Evolutionary conservation across 2,329 filamentous ascomycete genomes (phyloP), one percentile per base, ranked within the genome.

Genomic region (Monosporascus sp.): DNA sequence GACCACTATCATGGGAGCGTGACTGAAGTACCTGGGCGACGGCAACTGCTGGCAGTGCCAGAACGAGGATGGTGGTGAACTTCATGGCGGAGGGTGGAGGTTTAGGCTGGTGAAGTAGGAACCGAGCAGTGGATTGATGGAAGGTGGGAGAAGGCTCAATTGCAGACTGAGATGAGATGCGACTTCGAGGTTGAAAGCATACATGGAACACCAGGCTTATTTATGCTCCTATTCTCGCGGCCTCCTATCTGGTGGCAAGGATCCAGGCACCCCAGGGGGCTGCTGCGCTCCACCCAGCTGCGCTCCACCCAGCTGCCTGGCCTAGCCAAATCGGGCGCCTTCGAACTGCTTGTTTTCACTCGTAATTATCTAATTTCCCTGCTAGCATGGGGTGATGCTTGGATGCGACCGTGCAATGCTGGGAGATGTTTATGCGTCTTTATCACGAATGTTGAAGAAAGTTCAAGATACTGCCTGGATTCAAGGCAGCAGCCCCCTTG

Each of bases 1-100:
- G 5, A 37, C 16, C 35, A 26, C 16, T 14, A n/a, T 26, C 3
- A 43, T 27, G 6, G 8, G 11, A 16, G 4, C 43, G 24, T 3
- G 24, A 14, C 9, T 24, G 20, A 38, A 8, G 27, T 60, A 60
- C 60, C 60, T 61, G 60, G 43, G 59, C 55, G 2, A 60, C 17
- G 26, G 53, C 59, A 37, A 57, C 52, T 24, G 57, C 52, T 22
- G 60, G 55, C 37, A 59, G 35, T 3, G 38, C 52, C 3, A 61
- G 40, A 22, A 55, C 52, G 45, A 62, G 27, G 35, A 60, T 16
- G n/a, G 55, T 49, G 19, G 54, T 14, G 52, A 61, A 60, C 49
- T 60, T 58, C 60, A 62, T 62, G 44, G 41, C 50, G 53, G 20
- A 16, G 19, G 20, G 20, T 22, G n/a, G 3, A 20, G n/a, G 20